A percentile compares a stretch with the other conserved stretches of the same genome.
Conservation (phyloP, 208 protist genomes). For the Leishmania martiniquensis region DNA sequence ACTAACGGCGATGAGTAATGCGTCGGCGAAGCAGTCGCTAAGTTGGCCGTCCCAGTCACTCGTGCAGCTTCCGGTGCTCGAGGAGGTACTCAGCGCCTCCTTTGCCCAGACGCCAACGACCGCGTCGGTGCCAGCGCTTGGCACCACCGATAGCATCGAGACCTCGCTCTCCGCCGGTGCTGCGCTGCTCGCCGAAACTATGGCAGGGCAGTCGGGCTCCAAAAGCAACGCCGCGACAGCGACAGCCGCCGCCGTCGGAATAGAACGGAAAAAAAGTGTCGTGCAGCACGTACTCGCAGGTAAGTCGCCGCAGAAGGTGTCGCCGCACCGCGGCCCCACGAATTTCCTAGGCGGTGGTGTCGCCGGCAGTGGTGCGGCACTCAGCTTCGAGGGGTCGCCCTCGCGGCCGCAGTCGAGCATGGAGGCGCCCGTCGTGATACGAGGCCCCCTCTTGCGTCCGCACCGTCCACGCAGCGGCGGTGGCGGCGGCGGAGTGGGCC, state of each 20-base stretch:
- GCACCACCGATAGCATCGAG: not conserved
- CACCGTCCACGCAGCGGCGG: not conserved
- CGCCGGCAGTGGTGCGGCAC: not conserved
- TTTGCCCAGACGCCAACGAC: not conserved
- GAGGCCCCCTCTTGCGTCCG: not conserved
- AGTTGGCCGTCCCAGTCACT: not conserved
- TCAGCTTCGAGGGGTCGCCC: not conserved
- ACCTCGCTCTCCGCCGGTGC: not conserved
- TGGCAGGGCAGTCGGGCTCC: not conserved
- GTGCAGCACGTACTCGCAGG: conserved; percentile 4
- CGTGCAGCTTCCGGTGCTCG: not conserved
- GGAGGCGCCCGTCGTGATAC: not conserved
- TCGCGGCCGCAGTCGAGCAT: not conserved
- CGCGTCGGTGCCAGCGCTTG: not conserved
- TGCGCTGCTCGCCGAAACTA: not conserved
- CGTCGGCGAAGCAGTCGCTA: not conserved
- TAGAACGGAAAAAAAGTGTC: conserved; percentile 1
- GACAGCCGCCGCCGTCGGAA: not conserved
- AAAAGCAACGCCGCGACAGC: not conserved
- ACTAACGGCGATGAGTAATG: not conserved
- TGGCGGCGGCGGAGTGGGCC: not conserved
- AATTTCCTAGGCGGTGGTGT: not conserved
- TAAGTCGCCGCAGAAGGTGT: conserved; percentile 7
- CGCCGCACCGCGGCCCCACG: conserved; percentile 7
- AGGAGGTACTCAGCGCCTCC: not conserved